phyloP scores from a whole-genome alignment of 2,329 filamentous ascomycete species.

The Biscogniauxia sp. region DNA sequence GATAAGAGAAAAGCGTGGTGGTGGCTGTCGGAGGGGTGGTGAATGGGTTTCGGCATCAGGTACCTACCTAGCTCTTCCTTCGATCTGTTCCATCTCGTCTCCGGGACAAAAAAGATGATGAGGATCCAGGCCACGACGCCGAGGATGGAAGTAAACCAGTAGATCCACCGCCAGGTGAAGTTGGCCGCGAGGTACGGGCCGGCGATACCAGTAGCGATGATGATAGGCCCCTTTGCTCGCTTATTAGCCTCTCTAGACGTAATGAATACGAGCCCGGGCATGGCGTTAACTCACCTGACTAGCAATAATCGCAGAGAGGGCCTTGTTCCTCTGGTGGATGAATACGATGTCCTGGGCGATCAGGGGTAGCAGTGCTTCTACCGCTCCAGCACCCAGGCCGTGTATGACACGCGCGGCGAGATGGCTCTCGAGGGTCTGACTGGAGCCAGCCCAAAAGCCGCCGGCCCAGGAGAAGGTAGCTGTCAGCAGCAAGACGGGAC shows the following conservation, averaged over 20 bases:
- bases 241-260: not conserved
- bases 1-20: too few relatives aligned
- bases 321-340: conserved; percentile 37
- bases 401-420: conserved; percentile 34
- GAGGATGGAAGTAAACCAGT: conserved; percentile 32
- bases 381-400: conserved; percentile 36
- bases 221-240: conserved; percentile 2
- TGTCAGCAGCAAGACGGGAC: conserved; percentile 35
- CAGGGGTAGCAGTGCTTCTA: conserved; percentile 37
- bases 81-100: conserved; percentile 34
- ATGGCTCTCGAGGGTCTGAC: conserved; percentile 30
- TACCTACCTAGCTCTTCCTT: conserved; percentile 28
- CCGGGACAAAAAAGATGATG: conserved; percentile 33
- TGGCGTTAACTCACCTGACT: conserved; percentile 15
- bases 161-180: conserved; percentile 35
- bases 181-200: conserved; percentile 1
- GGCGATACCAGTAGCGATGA: not conserved
- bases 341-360: conserved; percentile 40
- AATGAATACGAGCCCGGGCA: conserved; percentile 2
- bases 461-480: conserved; percentile 35
- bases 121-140: conserved; percentile 34
- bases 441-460: conserved; percentile 36
- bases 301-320: conserved; percentile 31
- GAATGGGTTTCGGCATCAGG: not conserved
- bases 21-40: not conserved